phyloP scores from a whole-genome alignment of 2,329 filamentous ascomycete genomes.

The Sclerotinia nivalis region DNA sequence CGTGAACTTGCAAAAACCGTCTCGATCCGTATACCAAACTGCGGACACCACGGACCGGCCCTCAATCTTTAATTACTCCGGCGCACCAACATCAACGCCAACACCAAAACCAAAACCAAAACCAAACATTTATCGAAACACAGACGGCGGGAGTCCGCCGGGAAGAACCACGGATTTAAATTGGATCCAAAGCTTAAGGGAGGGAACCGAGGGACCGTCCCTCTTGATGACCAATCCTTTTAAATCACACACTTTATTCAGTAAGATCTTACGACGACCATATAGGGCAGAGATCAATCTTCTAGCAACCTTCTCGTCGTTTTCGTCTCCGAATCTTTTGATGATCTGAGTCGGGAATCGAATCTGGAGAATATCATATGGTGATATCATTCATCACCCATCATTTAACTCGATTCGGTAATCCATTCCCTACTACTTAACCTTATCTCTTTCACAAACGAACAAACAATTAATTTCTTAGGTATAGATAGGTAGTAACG shows the following conservation, averaged over 20 bases:
- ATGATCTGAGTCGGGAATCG: no score
- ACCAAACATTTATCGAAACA: not conserved
- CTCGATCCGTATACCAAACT: not conserved
- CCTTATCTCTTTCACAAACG: no score
- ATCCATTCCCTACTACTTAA: no score
- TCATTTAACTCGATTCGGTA: no score
- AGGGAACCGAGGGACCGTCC: not conserved
- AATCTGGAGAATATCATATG: no score
- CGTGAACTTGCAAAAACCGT: not conserved
- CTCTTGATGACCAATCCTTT: not conserved
- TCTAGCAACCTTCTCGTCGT: not conserved
- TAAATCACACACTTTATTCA: not conserved
- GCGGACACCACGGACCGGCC: constrained; percentile 1
- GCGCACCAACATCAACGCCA: not conserved
- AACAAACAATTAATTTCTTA: no score
- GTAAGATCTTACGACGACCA: not conserved
- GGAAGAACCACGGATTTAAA: not conserved
- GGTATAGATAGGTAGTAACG: no score
- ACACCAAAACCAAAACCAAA: no score
- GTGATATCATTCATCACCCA: no score
- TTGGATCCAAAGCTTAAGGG: not conserved
- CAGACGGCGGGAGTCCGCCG: not conserved
- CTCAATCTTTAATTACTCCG: not conserved
- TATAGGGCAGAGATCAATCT: not conserved
- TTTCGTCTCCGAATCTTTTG: no score